Base-by-base conservation (phyloP, 2,329 filamentous ascomycete genomes). In the Fusarium stilboides region DNA sequence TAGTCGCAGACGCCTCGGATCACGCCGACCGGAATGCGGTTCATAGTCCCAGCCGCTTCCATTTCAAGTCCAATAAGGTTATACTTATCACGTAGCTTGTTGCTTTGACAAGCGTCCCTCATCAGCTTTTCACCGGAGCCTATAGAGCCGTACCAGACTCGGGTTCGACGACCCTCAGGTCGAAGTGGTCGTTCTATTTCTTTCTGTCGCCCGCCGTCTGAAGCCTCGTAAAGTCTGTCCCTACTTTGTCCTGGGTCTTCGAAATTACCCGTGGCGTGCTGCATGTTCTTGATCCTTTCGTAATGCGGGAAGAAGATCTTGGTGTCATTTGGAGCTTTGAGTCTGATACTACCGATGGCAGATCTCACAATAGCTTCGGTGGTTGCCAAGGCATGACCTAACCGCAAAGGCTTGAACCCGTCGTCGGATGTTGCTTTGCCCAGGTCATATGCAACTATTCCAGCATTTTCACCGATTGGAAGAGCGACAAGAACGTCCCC, bases 401-500 rank as follows among this genome's bases (percentile, higher is more conserved):
- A 22, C 3, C 55, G 66, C 9, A 80, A 33, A 0, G 69, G 72
- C 33, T 76, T 65, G 26, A 80, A 76, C 0, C 71, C 74, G n/a
- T 73, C 58, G 14, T 49, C 8, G 1, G 46, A 69, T 3, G 52
- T 77, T 15, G 80, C 77, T 43, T 78, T 80, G 0, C 79, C 79
- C 1, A 80, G 57, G 4, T 77, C 74, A 39, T 80, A 82, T 0
- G 77, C 69, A 7, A 80, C 46, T 0, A 80, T 49, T 1, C 69
- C 77, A 1, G 77, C 60, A 19, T 56, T 70, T 1, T 77, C 70
- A 0, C 70, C 64, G 1, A 71, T 46, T 0, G 75, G 62, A 4
- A 78, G 49, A 15, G 67, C 76, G 1, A 81, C 77, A 4, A 81
- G 73, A 1, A 81, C 71, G 61, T 81, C 79, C 1, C 80, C 80